These are phyloP conservation scores for Phytophthora tubulina DNA, from an alignment of 352 stramenopile genomes.

Conservation along the genomic window DNA sequence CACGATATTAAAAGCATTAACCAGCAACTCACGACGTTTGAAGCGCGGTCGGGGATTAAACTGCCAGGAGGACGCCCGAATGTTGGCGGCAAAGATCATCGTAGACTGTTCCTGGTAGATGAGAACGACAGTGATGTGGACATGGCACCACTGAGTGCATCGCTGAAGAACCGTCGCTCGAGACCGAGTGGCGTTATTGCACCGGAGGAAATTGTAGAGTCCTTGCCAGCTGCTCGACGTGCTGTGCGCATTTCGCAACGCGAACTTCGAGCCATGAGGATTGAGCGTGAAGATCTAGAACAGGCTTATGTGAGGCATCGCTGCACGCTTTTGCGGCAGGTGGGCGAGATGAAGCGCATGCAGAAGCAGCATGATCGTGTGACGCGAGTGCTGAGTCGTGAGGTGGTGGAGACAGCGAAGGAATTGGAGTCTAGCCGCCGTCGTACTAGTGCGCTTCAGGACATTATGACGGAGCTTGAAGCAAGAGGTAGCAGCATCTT, in stretches of 20 bases:
- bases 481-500: slow-evolving; percentile 60
- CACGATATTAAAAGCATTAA: slow-evolving; percentile 71
- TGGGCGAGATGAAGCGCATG: slow-evolving; percentile 74
- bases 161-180: slow-evolving; percentile 50
- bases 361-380: slow-evolving; percentile 77
- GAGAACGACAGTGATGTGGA: slow-evolving; percentile 47
- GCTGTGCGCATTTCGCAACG: slow-evolving; percentile 82
- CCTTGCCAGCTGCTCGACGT: slow-evolving; percentile 67
- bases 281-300: slow-evolving; percentile 83
- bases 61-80: slow-evolving; percentile 18
- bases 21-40: slow-evolving; percentile 57
- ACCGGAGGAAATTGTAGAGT: slow-evolving; percentile 79
- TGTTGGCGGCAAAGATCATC: slow-evolving; percentile 37
- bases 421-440: slow-evolving; percentile 73
- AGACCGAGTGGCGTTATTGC: slow-evolving; percentile 62
- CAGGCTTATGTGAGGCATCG: slow-evolving; percentile 76
- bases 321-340: slow-evolving; percentile 67
- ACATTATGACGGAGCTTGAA: slow-evolving; percentile 87
- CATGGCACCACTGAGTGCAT: slow-evolving; percentile 28
- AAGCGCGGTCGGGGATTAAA: slow-evolving; percentile 42
- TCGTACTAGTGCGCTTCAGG: slow-evolving; percentile 75
- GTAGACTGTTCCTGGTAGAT: slow-evolving; percentile 35
- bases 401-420: slow-evolving; percentile 64
- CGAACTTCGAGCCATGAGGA: slow-evolving; percentile 71
- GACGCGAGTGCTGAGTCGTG: slow-evolving; percentile 49